These are phyloP conservation scores for Pythium myriotylum DNA, from an alignment of 352 stramenopile species.

Conservation along the genomic window DNA sequence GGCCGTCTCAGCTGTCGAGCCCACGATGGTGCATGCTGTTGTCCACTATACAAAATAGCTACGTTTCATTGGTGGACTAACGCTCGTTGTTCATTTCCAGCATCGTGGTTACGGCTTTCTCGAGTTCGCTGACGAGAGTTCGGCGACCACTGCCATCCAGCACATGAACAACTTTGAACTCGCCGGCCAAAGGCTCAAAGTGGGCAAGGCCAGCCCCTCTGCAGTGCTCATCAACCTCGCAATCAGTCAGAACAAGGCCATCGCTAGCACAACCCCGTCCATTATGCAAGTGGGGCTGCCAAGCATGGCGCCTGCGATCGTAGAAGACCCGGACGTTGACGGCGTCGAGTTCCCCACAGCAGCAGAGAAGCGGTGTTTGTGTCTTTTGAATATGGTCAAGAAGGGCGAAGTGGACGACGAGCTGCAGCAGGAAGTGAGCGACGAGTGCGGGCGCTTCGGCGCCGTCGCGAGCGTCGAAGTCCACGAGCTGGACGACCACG, in stretches of 20 bases:
- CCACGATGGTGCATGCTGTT: constrained; percentile 50
- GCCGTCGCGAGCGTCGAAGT: constrained; percentile 57
- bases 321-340: constrained; percentile 65
- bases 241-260: constrained; percentile 66
- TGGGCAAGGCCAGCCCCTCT: constrained; percentile 73
- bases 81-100: constrained; percentile 29
- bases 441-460: constrained; percentile 71
- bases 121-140: constrained; percentile 66
- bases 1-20: constrained; percentile 55
- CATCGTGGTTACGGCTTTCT: constrained; percentile 81
- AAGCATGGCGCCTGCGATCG: constrained; percentile 26
- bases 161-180: constrained; percentile 86
- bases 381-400: constrained; percentile 72
- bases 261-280: constrained; percentile 30
- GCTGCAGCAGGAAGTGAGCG: constrained; percentile 63
- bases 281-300: constrained; percentile 7
- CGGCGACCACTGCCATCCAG: constrained; percentile 68
- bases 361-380: constrained; percentile 50
- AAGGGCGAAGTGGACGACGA: constrained; percentile 74
- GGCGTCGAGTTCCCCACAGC: constrained; percentile 40
- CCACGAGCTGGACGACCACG: constrained; percentile 64
- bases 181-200: constrained; percentile 71
- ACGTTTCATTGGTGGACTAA: too few species aligned
- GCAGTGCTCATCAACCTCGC: constrained; percentile 71
- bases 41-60: neutral